A percentile compares a stretch with the other conserved stretches of the same genome.
These are phyloP conservation scores for Saccharomyces hybrid DNA, from an alignment of 1,139 yeast genomes.

Conservation along the genomic window DNA sequence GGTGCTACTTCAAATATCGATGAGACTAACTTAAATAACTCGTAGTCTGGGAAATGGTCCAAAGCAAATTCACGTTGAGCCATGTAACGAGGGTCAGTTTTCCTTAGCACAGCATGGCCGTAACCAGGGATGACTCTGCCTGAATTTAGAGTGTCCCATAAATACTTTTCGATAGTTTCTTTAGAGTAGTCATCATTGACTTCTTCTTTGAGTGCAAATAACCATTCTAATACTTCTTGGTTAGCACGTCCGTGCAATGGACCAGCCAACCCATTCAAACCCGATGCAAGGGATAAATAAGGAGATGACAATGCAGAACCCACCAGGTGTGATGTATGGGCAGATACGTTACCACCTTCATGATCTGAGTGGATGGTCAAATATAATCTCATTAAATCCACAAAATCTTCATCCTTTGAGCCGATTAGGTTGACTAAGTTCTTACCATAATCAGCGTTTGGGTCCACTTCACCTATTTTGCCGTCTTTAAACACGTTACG, in stretches of 20 bases:
- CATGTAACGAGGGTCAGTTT: slow-evolving; percentile 61
- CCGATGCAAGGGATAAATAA: slow-evolving; percentile 37
- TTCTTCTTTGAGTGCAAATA: slow-evolving; percentile 33
- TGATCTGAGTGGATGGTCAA: slow-evolving; percentile 41
- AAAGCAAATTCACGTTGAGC: slow-evolving; percentile 96
- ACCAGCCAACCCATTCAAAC: slow-evolving; percentile 40
- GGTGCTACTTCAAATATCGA: slow-evolving; percentile 94
- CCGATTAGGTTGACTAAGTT: slow-evolving; percentile 83
- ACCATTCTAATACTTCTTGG: slow-evolving; percentile 39
- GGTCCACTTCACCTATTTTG: slow-evolving; percentile 58
- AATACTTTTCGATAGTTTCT: slow-evolving; percentile 32
- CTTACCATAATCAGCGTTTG: slow-evolving; percentile 81
- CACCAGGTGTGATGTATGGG: slow-evolving; percentile 39
- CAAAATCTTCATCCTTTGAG: slow-evolving; percentile 38
- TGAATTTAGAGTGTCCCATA: slow-evolving; percentile 37
- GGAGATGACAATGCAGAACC: slow-evolving; percentile 40
- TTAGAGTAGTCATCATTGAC: slow-evolving; percentile 29
- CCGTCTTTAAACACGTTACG: slow-evolving; percentile 49
- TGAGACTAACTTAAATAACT: slow-evolving; percentile 81
- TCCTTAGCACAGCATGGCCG: slow-evolving; percentile 40
- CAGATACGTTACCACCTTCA: slow-evolving; percentile 43
- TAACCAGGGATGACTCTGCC: slow-evolving; percentile 42
- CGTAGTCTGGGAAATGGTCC: slow-evolving; percentile 96
- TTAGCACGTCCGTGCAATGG: slow-evolving; percentile 42
- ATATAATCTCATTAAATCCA: slow-evolving; percentile 38